Percentiles rank a stretch among this genome's conserved stretches.
phyloP scores from a whole-genome alignment of 805 yeast species.

The Teunomyces aglyptinius region DNA sequence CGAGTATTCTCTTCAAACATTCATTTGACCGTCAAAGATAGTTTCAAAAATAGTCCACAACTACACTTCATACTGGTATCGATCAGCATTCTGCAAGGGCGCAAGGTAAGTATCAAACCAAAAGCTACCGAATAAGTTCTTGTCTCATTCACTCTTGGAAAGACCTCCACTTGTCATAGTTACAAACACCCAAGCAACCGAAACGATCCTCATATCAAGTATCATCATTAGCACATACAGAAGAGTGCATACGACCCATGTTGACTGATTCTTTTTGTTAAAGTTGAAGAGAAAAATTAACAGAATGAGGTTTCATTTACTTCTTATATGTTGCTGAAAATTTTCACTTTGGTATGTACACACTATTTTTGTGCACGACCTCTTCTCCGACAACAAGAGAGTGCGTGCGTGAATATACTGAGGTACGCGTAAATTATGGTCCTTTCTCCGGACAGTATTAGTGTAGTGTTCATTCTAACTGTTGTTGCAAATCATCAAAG shows the following conservation, averaged over 20 bases:
- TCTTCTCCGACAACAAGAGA: not conserved
- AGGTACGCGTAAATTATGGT: not conserved
- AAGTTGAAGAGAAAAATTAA: slow-evolving; percentile 7
- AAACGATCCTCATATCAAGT: slow-evolving; percentile 25
- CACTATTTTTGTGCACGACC: slow-evolving; percentile 5
- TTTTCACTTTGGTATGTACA: slow-evolving; percentile 14
- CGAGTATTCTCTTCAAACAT: too few species aligned
- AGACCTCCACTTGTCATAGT: slow-evolving; percentile 12
- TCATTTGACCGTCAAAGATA: not conserved
- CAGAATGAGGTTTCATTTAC: slow-evolving; percentile 8
- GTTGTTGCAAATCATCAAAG: slow-evolving; percentile 53
- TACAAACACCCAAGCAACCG: slow-evolving; percentile 17
- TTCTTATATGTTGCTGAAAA: slow-evolving; percentile 15
- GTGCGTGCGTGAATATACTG: not conserved
- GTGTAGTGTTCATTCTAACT: slow-evolving; percentile 10
- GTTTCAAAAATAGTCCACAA: not conserved
- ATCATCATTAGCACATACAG: slow-evolving; percentile 60
- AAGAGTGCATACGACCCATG: slow-evolving; percentile 99
- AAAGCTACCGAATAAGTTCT: slow-evolving; percentile 17
- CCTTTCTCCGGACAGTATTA: not conserved
- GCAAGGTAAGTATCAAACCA: slow-evolving; percentile 20
- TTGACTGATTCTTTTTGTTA: slow-evolving; percentile 49
- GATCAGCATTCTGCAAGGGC: slow-evolving; percentile 34
- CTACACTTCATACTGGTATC: slow-evolving; percentile 39
- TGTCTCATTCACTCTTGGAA: slow-evolving; percentile 14